Conservation (phyloP, 352 stramenopile species). For the Phytophthora fragariaefolia region DNA sequence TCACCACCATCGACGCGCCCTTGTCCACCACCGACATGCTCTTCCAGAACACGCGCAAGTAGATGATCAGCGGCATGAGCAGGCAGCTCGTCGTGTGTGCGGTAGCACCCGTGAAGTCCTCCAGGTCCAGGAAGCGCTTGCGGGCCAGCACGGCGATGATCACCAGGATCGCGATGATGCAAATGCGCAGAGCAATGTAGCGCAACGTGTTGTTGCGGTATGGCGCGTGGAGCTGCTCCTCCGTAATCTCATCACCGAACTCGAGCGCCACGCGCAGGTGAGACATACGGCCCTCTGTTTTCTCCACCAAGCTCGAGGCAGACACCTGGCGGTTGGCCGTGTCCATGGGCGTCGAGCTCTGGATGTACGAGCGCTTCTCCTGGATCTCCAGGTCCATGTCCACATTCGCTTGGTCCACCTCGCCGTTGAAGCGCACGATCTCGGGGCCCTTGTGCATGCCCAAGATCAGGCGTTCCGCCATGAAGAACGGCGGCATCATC, state of each 20-base stretch:
- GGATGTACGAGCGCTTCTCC: constrained; percentile 32
- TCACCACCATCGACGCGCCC: constrained; percentile 40
- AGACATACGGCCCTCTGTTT: constrained; percentile 21
- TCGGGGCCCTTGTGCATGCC: constrained; percentile 51
- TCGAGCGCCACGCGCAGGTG: constrained; percentile 34
- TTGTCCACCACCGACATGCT: constrained; percentile 56
- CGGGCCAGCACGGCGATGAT: constrained; percentile 44
- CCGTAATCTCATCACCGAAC: constrained; percentile 39
- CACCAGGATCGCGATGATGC: constrained; percentile 48
- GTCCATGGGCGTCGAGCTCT: constrained; percentile 27
- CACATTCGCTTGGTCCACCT: constrained; percentile 16
- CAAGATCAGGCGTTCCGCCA: constrained; percentile 54
- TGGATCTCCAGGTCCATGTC: constrained; percentile 20
- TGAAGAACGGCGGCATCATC: constrained; percentile 54
- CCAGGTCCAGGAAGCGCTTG: constrained; percentile 57
- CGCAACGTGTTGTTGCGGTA: constrained; percentile 24
- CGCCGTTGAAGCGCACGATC: constrained; percentile 11
- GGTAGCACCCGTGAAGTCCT: constrained; percentile 56
- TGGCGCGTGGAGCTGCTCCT: constrained; percentile 26
- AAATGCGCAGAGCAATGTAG: constrained; percentile 28
- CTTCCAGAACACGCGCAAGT: constrained; percentile 53
- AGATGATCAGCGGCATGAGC: constrained; percentile 56
- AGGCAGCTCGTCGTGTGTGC: constrained; percentile 57
- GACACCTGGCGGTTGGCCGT: constrained; percentile 27
- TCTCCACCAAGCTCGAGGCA: constrained; percentile 21